A percentile compares a stretch with the other conserved stretches of the same genome.
phyloP scores from a whole-genome alignment of 2,329 filamentous ascomycete species.

The Dissoconium aciculare region DNA sequence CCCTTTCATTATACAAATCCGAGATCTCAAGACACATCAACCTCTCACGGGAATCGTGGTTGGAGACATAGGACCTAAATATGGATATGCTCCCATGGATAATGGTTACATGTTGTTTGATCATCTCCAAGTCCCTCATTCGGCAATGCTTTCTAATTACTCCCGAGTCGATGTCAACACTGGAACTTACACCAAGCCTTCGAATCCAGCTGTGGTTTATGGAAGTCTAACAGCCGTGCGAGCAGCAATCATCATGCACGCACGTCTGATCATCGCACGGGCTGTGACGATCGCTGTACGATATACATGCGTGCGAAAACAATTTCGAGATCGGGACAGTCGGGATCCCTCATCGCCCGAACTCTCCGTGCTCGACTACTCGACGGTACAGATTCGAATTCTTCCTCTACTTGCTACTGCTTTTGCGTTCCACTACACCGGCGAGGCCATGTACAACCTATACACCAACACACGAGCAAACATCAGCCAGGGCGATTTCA shows the following conservation, averaged over 20 bases:
- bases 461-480: constrained; percentile 32
- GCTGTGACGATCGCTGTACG: constrained; percentile 39
- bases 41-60: constrained; percentile 35
- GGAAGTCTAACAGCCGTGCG: constrained; percentile 37
- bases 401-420: constrained; percentile 39
- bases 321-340: constrained; percentile 37
- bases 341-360: constrained; percentile 25
- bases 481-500: constrained; percentile 38
- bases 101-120: constrained; percentile 41
- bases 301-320: constrained; percentile 35
- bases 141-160: constrained; percentile 36
- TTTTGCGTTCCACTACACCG: constrained; percentile 35
- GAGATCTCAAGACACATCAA: constrained; percentile 34
- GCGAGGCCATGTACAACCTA: constrained; percentile 36
- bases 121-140: constrained; percentile 32
- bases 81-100: constrained; percentile 38
- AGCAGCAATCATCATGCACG: constrained; percentile 35
- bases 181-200: constrained; percentile 32
- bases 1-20: constrained; percentile 38
- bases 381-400: constrained; percentile 40
- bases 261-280: constrained; percentile 36
- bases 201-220: constrained; percentile 36
- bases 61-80: constrained; percentile 42
- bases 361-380: constrained; percentile 38
- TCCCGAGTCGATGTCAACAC: constrained; percentile 34